phyloP scores from a whole-genome alignment of 1,139 yeast species.

The Yamadazyma taylorii region DNA sequence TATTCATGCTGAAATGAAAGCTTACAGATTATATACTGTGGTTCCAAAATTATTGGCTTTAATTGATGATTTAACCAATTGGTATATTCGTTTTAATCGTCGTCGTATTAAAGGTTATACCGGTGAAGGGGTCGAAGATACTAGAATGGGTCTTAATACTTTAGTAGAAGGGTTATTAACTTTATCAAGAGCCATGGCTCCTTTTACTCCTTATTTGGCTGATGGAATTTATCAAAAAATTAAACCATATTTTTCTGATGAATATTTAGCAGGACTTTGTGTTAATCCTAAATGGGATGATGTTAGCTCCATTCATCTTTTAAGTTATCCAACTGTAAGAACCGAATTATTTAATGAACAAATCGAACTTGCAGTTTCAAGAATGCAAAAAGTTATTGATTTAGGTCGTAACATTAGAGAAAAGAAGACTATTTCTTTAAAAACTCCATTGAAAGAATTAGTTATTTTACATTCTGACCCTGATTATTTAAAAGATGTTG shows the following conservation, averaged over 20 bases:
- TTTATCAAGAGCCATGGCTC: constrained; percentile 95
- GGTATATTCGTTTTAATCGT: constrained; percentile 99
- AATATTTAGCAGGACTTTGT: constrained; percentile 45
- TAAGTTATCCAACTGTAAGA: constrained; percentile 85
- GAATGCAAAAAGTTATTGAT: constrained; percentile 98
- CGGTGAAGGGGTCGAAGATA: constrained; percentile 79
- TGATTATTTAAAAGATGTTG: constrained; percentile 73
- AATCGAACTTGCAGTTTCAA: constrained; percentile 79
- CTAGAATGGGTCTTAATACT: constrained; percentile 83
- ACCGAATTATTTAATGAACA: constrained; percentile 75
- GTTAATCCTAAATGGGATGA: constrained; percentile 51
- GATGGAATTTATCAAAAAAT: constrained; percentile 85
- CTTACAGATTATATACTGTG: constrained; percentile 90
- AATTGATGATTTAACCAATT: constrained; percentile 93
- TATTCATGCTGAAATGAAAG: constrained; percentile 86
- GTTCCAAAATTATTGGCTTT: constrained; percentile 87
- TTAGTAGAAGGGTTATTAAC: constrained; percentile 87
- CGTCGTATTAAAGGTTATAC: constrained; percentile 88
- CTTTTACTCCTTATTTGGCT: constrained; percentile 94
- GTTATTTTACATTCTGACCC: constrained; percentile 82
- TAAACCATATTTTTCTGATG: constrained; percentile 57
- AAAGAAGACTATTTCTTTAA: constrained; percentile 87
- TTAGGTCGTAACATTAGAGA: constrained; percentile 96
- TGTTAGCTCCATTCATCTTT: constrained; percentile 86
- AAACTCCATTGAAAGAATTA: constrained; percentile 89